Evolutionary conservation across 352 stramenopile species (phyloP).

Genomic region (Pythium aquatile): DNA sequence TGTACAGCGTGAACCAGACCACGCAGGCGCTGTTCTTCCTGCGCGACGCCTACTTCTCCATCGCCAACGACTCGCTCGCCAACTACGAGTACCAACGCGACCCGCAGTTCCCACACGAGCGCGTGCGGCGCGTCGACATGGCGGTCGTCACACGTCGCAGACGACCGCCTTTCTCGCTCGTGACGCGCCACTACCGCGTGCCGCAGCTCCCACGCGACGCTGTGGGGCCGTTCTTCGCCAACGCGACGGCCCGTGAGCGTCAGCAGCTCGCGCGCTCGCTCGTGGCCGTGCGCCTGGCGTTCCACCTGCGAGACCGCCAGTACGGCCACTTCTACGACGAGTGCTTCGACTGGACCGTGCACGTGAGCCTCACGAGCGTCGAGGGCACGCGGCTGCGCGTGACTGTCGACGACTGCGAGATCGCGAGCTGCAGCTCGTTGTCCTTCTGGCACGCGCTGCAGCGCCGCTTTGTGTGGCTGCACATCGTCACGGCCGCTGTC

Average conservation of each 20-base stretch:
- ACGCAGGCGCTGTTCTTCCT: constrained; percentile 60
- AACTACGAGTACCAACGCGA: constrained; percentile 77
- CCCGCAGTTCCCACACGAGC: not conserved
- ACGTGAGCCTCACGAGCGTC: constrained; percentile 47
- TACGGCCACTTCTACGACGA: constrained; percentile 78
- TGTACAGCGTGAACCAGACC: constrained; percentile 80
- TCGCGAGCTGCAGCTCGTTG: constrained; percentile 43
- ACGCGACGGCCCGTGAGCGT: constrained; percentile 33
- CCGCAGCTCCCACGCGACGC: constrained; percentile 19
- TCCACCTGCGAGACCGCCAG: constrained; percentile 68
- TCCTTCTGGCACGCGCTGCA: constrained; percentile 56
- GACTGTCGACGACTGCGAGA: constrained; percentile 57
- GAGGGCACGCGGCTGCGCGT: constrained; percentile 49
- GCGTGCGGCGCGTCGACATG: constrained; percentile 22
- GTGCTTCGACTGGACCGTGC: constrained; percentile 82
- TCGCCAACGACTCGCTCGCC: constrained; percentile 61
- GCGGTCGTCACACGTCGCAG: constrained; percentile 13
- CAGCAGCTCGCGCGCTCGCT: constrained; percentile 57
- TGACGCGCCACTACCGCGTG: constrained; percentile 48
- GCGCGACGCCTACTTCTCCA: constrained; percentile 75
- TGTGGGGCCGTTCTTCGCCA: constrained; percentile 63
- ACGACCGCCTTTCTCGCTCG: not conserved
- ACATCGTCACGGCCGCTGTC: constrained; percentile 52
- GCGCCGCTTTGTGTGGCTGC: constrained; percentile 76
- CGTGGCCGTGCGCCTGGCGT: constrained; percentile 39